Conservation (phyloP, 495 filamentous ascomycete genomes). For the Podospora pseudocomata region DNA sequence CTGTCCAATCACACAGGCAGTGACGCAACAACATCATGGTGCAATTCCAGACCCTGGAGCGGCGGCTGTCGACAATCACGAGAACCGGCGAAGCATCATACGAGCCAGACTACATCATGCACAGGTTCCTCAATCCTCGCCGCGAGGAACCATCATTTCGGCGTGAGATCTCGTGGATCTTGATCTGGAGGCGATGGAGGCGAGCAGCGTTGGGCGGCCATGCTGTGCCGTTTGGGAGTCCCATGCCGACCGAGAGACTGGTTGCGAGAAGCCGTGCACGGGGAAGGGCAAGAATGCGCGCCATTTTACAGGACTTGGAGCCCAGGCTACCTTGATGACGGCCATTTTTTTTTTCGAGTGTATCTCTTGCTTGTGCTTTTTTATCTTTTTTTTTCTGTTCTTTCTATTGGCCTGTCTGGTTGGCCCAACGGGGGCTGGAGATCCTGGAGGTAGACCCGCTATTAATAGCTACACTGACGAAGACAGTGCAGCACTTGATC, state of each 20-base stretch:
- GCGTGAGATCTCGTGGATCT: slow-evolving; percentile 1
- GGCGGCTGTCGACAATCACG: background rate
- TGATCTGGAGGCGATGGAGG: background rate
- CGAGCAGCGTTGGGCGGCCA: background rate
- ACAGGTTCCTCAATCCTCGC: background rate
- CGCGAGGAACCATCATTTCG: background rate
- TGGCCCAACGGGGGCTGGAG: no score
- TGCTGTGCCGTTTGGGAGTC: background rate
- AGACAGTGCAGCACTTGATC: background rate
- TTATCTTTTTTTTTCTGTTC: no score
- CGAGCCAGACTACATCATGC: slow-evolving; percentile 1
- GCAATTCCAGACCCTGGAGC: background rate
- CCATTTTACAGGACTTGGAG: slow-evolving; percentile 6
- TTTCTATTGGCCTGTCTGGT: no score
- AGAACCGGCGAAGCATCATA: background rate
- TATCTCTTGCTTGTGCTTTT: no score
- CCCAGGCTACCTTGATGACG: background rate
- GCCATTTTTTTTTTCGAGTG: background rate
- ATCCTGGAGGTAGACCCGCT: no score
- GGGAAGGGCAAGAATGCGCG: background rate
- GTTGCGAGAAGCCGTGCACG: slow-evolving; percentile 6
- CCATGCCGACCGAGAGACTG: background rate
- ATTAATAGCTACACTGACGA: background rate
- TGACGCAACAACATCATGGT: background rate
- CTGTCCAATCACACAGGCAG: background rate